These are phyloP conservation scores for Phytophthora fragariae DNA, from an alignment of 352 stramenopile species.

Conservation along the genomic window DNA sequence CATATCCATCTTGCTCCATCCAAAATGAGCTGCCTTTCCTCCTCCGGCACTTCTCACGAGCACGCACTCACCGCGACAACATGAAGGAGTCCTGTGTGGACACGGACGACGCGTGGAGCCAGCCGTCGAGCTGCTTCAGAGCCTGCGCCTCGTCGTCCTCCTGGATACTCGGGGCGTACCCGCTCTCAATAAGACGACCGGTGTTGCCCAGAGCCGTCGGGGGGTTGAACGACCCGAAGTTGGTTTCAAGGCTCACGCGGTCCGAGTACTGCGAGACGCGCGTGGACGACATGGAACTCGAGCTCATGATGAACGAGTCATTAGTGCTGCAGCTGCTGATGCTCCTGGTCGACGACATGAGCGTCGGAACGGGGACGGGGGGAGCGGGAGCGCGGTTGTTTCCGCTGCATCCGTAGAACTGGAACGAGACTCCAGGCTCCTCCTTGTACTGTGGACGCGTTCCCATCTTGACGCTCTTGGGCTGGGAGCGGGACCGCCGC, in stretches of 20 bases:
- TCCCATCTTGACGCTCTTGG: slow-evolving; percentile 28
- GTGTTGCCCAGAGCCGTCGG: slow-evolving; percentile 34
- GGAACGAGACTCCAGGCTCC: slow-evolving; percentile 58
- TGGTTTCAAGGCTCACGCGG: slow-evolving; percentile 79
- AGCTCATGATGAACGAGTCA: slow-evolving; percentile 64
- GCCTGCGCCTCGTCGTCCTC: slow-evolving; percentile 73
- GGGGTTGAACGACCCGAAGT: slow-evolving; percentile 75
- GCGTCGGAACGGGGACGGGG: slow-evolving; percentile 9
- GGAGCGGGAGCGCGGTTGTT: slow-evolving; percentile 20
- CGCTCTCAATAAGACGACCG: slow-evolving; percentile 51
- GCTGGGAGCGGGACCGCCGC: slow-evolving; percentile 28
- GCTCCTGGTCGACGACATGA: slow-evolving; percentile 33
- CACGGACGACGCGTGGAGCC: slow-evolving; percentile 69
- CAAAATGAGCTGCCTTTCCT: slow-evolving; percentile 32
- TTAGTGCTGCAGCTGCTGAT: slow-evolving; percentile 49
- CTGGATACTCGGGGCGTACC: slow-evolving; percentile 67
- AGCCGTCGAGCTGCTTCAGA: slow-evolving; percentile 68
- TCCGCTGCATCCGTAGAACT: slow-evolving; percentile 69
- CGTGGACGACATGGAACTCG: slow-evolving; percentile 54
- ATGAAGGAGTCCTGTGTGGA: slow-evolving; percentile 68
- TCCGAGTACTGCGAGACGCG: slow-evolving; percentile 58
- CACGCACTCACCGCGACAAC: slow-evolving; percentile 40
- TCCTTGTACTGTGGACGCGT: slow-evolving; percentile 32
- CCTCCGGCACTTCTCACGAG: slow-evolving; percentile 7
- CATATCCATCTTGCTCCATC: slow-evolving; percentile 41